A percentile compares a stretch with the other conserved stretches of the same genome.
phyloP scores from a whole-genome alignment of 805 yeast species.

The Starmera quercuum region DNA sequence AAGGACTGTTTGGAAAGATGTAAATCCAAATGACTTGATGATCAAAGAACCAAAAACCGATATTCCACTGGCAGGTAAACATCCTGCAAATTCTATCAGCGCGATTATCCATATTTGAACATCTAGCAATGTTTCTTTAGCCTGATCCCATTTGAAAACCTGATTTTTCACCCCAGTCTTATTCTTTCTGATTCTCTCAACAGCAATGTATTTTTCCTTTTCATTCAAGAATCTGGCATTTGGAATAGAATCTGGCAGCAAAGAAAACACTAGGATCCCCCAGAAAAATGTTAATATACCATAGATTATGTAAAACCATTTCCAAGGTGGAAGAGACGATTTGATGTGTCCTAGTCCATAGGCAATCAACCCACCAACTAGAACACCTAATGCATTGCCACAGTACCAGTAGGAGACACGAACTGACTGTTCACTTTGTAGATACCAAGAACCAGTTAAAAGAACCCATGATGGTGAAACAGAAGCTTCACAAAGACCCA shows the following conservation, averaged over 20 bases:
- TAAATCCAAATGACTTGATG: constrained; percentile 16
- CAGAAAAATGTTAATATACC: constrained; percentile 40
- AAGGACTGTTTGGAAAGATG: constrained; percentile 16
- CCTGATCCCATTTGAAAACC: constrained; percentile 33
- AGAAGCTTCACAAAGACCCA: constrained; percentile 36
- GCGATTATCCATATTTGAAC: constrained; percentile 26
- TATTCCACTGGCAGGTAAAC: constrained; percentile 28
- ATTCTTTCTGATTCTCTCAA: constrained; percentile 31
- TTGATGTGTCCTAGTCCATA: too few relatives aligned
- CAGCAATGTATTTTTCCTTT: constrained; percentile 37
- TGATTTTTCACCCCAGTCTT: constrained; percentile 36
- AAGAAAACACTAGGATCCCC: constrained; percentile 21
- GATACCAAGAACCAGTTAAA: constrained; percentile 33
- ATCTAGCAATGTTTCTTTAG: constrained; percentile 35
- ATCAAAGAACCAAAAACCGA: constrained; percentile 20
- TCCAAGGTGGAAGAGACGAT: constrained; percentile 44
- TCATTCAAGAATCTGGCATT: constrained; percentile 30
- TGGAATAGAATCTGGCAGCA: constrained; percentile 42
- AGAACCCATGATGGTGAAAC: constrained; percentile 34
- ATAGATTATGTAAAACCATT: constrained; percentile 38
- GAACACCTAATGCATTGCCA: constrained; percentile 32
- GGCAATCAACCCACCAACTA: constrained; percentile 29
- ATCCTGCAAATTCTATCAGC: constrained; percentile 23
- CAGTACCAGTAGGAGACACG: constrained; percentile 36
- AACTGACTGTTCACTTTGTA: constrained; percentile 30